These are phyloP conservation scores for Botrytis fabae DNA, from an alignment of 2,329 filamentous ascomycete genomes.

Conservation along the genomic window DNA sequence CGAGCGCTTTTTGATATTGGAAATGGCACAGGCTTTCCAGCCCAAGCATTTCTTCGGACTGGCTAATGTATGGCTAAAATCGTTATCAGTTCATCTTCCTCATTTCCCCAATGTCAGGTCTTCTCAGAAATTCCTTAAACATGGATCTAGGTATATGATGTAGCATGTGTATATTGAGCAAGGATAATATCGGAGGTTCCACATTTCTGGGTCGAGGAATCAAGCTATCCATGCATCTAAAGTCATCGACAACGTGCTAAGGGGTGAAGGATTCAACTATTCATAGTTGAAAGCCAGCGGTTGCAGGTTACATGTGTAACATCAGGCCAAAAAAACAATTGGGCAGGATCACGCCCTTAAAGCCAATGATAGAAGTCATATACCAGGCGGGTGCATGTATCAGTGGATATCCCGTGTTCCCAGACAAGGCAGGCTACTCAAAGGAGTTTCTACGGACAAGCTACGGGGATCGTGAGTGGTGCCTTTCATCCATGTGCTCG, in stretches of 20 bases:
- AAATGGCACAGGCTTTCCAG: not conserved
- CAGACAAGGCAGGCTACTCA: not conserved
- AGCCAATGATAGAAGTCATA: not conserved
- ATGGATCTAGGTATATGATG: conserved; percentile 7
- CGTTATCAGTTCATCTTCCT: conserved; percentile 18
- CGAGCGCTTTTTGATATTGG: conserved; percentile 1
- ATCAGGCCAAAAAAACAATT: not conserved
- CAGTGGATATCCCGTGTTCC: not conserved
- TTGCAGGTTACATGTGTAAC: conserved; percentile 11
- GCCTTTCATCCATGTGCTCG: not conserved
- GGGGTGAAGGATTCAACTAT: not conserved
- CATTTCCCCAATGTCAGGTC: conserved; percentile 13
- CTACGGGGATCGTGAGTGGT: not conserved
- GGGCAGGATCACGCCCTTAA: not conserved
- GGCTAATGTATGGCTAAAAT: conserved; percentile 2
- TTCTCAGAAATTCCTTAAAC: conserved; percentile 4
- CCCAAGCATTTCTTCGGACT: not conserved
- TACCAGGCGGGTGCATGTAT: not conserved
- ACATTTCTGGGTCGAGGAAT: conserved; percentile 11
- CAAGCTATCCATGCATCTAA: conserved; percentile 11
- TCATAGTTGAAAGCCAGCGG: conserved; percentile 6
- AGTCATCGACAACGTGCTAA: not conserved
- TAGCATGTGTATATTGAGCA: not conserved
- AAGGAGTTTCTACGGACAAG: not conserved
- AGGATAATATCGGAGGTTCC: conserved; percentile 6